Percentiles rank a stretch among this genome's conserved stretches.
phyloP scores from a whole-genome alignment of 768 basidiomycete genomes.

The Pilatotrama ljubarskyi region DNA sequence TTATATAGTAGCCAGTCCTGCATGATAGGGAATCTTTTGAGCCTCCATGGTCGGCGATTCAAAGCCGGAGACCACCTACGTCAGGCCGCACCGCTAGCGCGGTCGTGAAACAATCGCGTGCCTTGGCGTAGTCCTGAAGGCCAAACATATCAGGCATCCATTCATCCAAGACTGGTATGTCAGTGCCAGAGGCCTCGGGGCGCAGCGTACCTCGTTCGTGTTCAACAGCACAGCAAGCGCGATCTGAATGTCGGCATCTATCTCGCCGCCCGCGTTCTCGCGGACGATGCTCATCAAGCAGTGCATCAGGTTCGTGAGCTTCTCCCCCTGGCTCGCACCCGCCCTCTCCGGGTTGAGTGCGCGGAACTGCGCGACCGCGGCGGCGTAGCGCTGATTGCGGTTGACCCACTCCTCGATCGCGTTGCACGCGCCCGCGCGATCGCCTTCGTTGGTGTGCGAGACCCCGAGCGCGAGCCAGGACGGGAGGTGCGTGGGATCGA shows the following conservation, averaged over 20 bases:
- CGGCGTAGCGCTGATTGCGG: conserved; percentile 57
- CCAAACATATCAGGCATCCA: neutral
- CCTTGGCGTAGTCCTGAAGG: conserved; percentile 81
- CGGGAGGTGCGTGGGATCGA: conserved; percentile 73
- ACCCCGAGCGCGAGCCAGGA: conserved; percentile 92
- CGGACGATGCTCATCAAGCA: conserved; percentile 82
- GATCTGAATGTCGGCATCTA: conserved; percentile 95
- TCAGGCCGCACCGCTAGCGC: conserved; percentile 87
- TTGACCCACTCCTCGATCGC: conserved; percentile 86
- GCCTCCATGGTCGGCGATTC: neutral
- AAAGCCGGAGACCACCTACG: conserved; percentile 42
- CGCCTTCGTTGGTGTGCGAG: conserved; percentile 87
- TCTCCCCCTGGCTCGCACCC: conserved; percentile 36
- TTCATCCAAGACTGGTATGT: too few relatives aligned
- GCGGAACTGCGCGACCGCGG: conserved; percentile 43
- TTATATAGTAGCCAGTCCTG: conserved; percentile 94
- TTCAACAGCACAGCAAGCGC: conserved; percentile 93
- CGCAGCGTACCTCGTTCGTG: conserved; percentile 69
- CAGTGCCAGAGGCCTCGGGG: too few relatives aligned
- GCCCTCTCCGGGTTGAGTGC: conserved; percentile 33
- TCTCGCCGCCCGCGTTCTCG: conserved; percentile 50
- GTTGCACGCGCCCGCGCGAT: conserved; percentile 70
- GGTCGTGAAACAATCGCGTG: conserved; percentile 90
- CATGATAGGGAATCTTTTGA: neutral
- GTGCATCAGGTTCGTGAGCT: conserved; percentile 60